Base-by-base conservation (phyloP, 805 yeast genomes). In the Candida chauliodis region DNA sequence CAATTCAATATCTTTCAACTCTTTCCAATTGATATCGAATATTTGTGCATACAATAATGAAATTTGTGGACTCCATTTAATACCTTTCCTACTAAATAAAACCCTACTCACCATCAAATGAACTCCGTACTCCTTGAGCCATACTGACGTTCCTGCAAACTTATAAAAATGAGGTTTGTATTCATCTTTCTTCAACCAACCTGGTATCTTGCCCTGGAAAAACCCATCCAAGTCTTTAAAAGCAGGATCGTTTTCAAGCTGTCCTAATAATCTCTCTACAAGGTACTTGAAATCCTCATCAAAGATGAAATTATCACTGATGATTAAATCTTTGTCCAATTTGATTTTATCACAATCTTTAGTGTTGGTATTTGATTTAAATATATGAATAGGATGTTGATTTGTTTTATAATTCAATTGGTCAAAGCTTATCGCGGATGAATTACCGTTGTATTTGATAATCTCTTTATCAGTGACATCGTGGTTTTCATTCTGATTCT, bases 141-240 rank as follows among this genome's bases (percentile, higher is more conserved):
- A 61, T 1, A 59, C 62, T 3, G 62, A 52, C 7, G 65, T 49
- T 1, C 67, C 66, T 1, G 59, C 58, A 38, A 62, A 54, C 30
- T 56, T 49, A 38, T 43, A 54, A 64, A 66, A 62, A 39, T 57
- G 52, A 22, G 38, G 24, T 13, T 36, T 36, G 11, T 5, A 18
- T 13, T 23, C 24, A 11, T 26, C n/a, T 22, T 25, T 18, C 4
- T 14, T 16, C n/a, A 22, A n/a, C 13, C 45, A 46, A 8, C 40
- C 36, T 3, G 41, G 38, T 17, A 48, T 25, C 23, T 44, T 32
- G 8, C 26, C 29, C 29, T 36, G 33, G 19, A 36, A 40, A 16
- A 36, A 30, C 1, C 27, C 30, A 18, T 17, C 16, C 6, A 40
- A 15, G 8, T 40, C 33, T 14, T 17, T 17, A 19, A 40, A 40